These are phyloP conservation scores for Ruellia speciosa DNA, from an alignment of 305 asterid species.

Conservation along the genomic window DNA sequence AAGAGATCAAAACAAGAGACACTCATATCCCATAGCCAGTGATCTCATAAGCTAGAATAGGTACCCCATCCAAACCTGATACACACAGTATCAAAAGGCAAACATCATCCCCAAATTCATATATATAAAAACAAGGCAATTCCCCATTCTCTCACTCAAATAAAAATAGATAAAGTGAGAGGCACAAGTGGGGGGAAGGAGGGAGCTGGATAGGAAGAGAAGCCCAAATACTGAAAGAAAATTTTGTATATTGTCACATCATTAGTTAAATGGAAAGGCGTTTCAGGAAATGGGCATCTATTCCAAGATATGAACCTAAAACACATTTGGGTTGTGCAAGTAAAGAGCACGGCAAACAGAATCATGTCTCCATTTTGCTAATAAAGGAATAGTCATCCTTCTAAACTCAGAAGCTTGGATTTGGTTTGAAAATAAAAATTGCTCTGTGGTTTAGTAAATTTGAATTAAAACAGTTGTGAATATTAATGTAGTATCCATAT, in stretches of 20 bases:
- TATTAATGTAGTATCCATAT: no score
- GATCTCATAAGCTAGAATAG: no score
- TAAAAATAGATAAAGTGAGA: no score
- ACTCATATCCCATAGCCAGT: no score
- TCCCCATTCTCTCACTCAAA: no score
- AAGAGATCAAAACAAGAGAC: no score
- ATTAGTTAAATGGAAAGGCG: not conserved
- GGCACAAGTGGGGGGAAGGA: no score
- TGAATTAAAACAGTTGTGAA: not conserved
- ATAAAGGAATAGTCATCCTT: not conserved
- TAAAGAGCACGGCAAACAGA: not conserved
- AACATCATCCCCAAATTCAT: no score
- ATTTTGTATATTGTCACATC: not conserved
- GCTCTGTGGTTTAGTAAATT: not conserved
- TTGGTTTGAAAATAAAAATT: not conserved
- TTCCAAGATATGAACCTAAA: not conserved
- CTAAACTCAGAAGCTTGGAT: not conserved
- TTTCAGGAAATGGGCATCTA: not conserved
- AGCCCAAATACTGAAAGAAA: not conserved
- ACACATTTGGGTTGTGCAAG: not conserved
- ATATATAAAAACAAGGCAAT: no score
- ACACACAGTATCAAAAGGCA: no score
- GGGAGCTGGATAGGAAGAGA: not conserved
- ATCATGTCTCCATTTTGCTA: not conserved
- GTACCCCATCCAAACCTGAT: no score